Conservation (phyloP, 768 basidiomycete genomes). For the Pulveroboletus sp. region DNA sequence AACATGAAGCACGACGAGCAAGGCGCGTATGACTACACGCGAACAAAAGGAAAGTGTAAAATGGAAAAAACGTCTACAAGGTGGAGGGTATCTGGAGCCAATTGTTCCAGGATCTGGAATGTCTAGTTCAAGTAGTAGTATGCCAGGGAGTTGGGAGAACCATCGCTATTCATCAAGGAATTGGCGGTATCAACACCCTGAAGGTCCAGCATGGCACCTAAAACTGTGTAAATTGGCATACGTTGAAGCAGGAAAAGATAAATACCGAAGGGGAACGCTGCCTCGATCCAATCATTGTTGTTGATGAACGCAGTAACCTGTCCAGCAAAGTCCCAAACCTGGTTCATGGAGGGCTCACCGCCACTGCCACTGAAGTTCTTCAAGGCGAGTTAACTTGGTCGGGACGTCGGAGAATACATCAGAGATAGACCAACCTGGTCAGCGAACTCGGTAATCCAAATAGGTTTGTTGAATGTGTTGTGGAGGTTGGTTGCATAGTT, state of each 20-base stretch:
- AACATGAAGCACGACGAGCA: constrained; percentile 12
- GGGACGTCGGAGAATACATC: background rate
- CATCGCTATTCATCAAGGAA: constrained; percentile 42
- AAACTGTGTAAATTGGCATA: constrained; percentile 6
- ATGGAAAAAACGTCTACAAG: constrained; percentile 11
- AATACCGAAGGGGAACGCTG: constrained; percentile 61
- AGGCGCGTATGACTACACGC: constrained; percentile 3
- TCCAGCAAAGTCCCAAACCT: constrained; percentile 46
- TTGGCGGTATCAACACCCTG: constrained; percentile 51
- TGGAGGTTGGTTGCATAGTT: constrained; percentile 48
- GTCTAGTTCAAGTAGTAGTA: constrained; percentile 38
- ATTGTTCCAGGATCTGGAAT: constrained; percentile 1
- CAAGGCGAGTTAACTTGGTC: constrained; percentile 2
- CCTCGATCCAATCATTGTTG: constrained; percentile 28
- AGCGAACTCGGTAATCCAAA: constrained; percentile 71
- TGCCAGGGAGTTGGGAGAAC: constrained; percentile 51
- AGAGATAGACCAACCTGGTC: constrained; percentile 44
- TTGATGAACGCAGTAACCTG: constrained; percentile 43
- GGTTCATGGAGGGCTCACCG: constrained; percentile 31
- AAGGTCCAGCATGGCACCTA: constrained; percentile 52
- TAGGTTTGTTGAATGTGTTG: constrained; percentile 33
- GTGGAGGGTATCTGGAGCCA: constrained; percentile 17
- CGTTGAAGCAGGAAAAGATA: background rate
- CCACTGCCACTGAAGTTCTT: constrained; percentile 51
- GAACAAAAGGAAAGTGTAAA: background rate